phyloP scores from a whole-genome alignment of 2,329 filamentous ascomycete species.

The Sclerotinia sclerotiorum region DNA sequence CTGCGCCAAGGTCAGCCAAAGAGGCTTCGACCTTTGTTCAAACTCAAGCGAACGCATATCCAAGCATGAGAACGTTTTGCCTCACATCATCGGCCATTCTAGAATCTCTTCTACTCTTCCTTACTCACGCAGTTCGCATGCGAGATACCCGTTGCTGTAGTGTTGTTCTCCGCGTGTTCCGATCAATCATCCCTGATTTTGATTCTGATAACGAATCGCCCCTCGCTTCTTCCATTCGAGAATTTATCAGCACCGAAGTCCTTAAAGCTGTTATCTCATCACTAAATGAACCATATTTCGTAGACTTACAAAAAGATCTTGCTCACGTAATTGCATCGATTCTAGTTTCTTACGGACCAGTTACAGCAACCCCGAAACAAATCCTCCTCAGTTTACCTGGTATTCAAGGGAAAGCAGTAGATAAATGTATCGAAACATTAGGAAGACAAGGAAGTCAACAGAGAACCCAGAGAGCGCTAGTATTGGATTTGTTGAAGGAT shows the following conservation, averaged over 20 bases:
- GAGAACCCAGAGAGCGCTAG: conserved; percentile 75
- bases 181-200: conserved; percentile 82
- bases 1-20: conserved; percentile 29
- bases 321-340: conserved; percentile 85
- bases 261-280: conserved; percentile 87
- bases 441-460: conserved; percentile 58
- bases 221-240: conserved; percentile 65
- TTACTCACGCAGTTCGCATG: conserved; percentile 85
- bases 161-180: conserved; percentile 82
- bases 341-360: conserved; percentile 69
- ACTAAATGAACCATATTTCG: conserved; percentile 93
- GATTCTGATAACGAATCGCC: conserved; percentile 48
- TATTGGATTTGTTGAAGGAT: conserved; percentile 82
- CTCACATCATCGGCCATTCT: conserved; percentile 75
- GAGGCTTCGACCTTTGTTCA: conserved; percentile 36
- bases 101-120: conserved; percentile 87
- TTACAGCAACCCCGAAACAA: conserved; percentile 68
- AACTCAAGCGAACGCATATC: conserved; percentile 39
- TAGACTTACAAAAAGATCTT: conserved; percentile 91
- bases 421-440: conserved; percentile 61
- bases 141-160: conserved; percentile 85
- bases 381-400: conserved; percentile 80
- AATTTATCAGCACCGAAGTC: conserved; percentile 87
- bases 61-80: conserved; percentile 77
- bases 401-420: conserved; percentile 67